phyloP scores from a whole-genome alignment of 805 yeast species.

The Metschnikowia hibisci region DNA sequence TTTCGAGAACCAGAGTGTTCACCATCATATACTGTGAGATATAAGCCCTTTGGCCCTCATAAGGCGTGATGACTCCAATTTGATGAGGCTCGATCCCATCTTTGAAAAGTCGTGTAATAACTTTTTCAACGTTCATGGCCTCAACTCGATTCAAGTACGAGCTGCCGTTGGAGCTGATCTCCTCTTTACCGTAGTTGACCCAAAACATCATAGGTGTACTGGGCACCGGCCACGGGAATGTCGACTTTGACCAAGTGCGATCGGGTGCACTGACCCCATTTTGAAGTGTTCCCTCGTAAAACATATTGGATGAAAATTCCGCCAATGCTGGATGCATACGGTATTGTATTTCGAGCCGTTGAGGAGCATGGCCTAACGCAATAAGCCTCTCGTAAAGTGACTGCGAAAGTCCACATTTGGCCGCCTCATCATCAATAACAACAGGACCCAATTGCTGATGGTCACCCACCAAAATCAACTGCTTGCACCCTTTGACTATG shows the following conservation, averaged over 20 bases:
- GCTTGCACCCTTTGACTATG: slow-evolving; percentile 82
- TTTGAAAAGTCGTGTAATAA: slow-evolving; percentile 65
- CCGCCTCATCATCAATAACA: slow-evolving; percentile 73
- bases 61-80: slow-evolving; percentile 91
- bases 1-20: slow-evolving; percentile 45
- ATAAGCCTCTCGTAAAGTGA: slow-evolving; percentile 86
- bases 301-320: slow-evolving; percentile 87
- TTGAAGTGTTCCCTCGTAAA: slow-evolving; percentile 87
- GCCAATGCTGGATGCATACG: slow-evolving; percentile 90
- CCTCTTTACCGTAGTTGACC: slow-evolving; percentile 87
- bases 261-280: slow-evolving; percentile 84
- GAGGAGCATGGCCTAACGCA: slow-evolving; percentile 76
- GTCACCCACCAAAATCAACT: slow-evolving; percentile 88
- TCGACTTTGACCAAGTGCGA: slow-evolving; percentile 48
- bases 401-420: slow-evolving; percentile 80
- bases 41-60: slow-evolving; percentile 89
- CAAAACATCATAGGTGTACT: slow-evolving; percentile 94
- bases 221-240: slow-evolving; percentile 89
- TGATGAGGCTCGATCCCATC: slow-evolving; percentile 69
- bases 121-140: slow-evolving; percentile 82
- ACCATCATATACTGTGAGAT: slow-evolving; percentile 71
- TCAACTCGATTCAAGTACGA: slow-evolving; percentile 83
- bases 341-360: slow-evolving; percentile 85
- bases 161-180: slow-evolving; percentile 75
- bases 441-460: slow-evolving; percentile 96